A percentile compares a stretch with the other conserved stretches of the same genome.
These are phyloP conservation scores for Carpinus fangiana DNA, from an alignment of 306 rosid species.

Conservation along the genomic window DNA sequence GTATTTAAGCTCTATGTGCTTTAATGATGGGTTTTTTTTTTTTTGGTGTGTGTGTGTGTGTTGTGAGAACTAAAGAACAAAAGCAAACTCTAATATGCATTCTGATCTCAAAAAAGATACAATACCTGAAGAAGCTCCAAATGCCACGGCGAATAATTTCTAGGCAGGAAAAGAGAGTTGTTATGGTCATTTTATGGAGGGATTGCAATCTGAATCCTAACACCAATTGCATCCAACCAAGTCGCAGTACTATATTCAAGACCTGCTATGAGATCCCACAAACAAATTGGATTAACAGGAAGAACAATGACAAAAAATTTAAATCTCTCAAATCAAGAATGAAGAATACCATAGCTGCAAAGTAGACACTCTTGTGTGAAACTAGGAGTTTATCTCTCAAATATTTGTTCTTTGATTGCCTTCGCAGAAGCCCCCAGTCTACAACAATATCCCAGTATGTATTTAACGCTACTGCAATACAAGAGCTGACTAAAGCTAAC, in stretches of 20 bases:
- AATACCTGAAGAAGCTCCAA: slow-evolving; percentile 78
- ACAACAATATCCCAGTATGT: slow-evolving; percentile 57
- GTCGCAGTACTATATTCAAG: slow-evolving; percentile 48
- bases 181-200: slow-evolving; percentile 44
- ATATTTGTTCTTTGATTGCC: slow-evolving; percentile 53
- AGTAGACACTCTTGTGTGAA: slow-evolving; percentile 54
- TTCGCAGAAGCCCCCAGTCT: slow-evolving; percentile 68
- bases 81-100: background rate
- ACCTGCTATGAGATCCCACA: slow-evolving; percentile 38
- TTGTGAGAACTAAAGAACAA: background rate
- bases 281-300: slow-evolving; percentile 12
- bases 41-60: no score
- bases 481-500: slow-evolving; percentile 58
- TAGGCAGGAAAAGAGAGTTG: slow-evolving; percentile 45
- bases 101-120: background rate
- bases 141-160: slow-evolving; percentile 74
- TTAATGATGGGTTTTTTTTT: background rate
- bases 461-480: slow-evolving; percentile 41
- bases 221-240: slow-evolving; percentile 65
- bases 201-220: slow-evolving; percentile 48
- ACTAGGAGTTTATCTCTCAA: slow-evolving; percentile 60
- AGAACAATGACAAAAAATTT: slow-evolving; percentile 5
- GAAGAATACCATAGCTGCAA: slow-evolving; percentile 53
- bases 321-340: background rate
- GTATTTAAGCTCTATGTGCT: background rate